Evolutionary conservation across 202 grass and related monocot genomes (phyloP), one percentile per base, ranked within the genome.

Genomic region (Zoysia matrella): DNA sequence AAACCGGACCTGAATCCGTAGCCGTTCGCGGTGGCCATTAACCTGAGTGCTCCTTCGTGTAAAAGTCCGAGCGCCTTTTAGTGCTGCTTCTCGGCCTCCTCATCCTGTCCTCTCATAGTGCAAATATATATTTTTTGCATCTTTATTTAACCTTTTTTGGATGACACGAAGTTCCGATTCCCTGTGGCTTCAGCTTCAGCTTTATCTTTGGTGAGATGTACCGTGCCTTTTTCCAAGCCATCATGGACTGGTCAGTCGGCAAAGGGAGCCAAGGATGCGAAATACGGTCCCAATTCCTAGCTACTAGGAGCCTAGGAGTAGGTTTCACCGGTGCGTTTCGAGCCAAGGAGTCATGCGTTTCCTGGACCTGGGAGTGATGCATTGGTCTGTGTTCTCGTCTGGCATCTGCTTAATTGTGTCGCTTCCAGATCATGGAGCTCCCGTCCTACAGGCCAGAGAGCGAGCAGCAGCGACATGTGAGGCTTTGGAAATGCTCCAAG

Each of bases 61-160:
- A 63, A 74, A 78, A 85, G 68, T 49, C 76, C 44, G 44, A 45
- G 58, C 42, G 72, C 51, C 82, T 76, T 85, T 52, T 49, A 30
- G 76, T 47, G 83, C 69, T 64, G 47, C 47, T 69, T 73, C 16
- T 73, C 22, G 22, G 61, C 67, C 52, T 15, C 79, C 65, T 70
- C 62, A 43, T 36, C 62, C n/a, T 83, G 62, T 45, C 83, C 62
- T 86, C 79, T 79, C 55, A 42, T 52, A 79, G 64, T 80, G 75
- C 80, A 66, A 40, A 18, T 39, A 22, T 22, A 22, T 22, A 22
- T 18, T 79, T 70, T 74, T 70, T 1, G 54, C 71, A 65, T 53
- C 81, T 76, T 78, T 80, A 22, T 22, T 22, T 57, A 52, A 67
- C 60, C 15, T 50, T 42, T 86, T 86, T 75, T 70, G 51, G 61